Conservation (phyloP, 345 rosid genomes). For the Populus alba region DNA sequence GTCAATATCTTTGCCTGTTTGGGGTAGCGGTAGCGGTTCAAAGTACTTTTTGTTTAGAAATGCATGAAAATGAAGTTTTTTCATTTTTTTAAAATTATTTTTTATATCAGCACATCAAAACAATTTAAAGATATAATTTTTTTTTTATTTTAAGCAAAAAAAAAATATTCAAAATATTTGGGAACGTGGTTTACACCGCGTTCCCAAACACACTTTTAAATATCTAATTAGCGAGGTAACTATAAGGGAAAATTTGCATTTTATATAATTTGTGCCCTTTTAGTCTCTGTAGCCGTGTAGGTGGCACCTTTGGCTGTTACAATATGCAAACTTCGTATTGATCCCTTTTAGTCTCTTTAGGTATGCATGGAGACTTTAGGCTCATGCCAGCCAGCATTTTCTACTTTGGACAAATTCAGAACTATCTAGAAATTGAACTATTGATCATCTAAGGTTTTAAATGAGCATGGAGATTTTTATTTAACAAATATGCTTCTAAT, state of each 20-base stretch:
- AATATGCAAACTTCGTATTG: background rate
- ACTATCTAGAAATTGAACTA: background rate
- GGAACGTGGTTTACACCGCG: no score
- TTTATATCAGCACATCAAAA: no score
- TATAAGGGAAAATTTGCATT: background rate
- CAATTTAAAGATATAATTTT: no score
- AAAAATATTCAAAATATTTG: no score
- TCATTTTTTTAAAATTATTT: no score
- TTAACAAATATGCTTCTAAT: background rate
- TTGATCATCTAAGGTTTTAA: background rate
- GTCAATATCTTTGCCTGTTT: no score
- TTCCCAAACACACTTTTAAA: no score
- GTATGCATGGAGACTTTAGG: background rate
- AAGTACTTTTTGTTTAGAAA: no score
- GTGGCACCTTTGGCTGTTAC: background rate
- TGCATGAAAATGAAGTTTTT: no score
- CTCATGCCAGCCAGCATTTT: background rate
- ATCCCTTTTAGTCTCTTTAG: background rate
- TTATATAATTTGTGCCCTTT: background rate
- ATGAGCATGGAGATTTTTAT: background rate
- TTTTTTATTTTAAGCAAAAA: no score
- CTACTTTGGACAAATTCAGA: background rate
- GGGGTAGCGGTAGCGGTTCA: no score
- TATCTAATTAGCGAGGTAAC: background rate
- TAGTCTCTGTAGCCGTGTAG: background rate